These are phyloP conservation scores for Termitomyces sp. DNA, from an alignment of 768 basidiomycete genomes.

Conservation along the genomic window DNA sequence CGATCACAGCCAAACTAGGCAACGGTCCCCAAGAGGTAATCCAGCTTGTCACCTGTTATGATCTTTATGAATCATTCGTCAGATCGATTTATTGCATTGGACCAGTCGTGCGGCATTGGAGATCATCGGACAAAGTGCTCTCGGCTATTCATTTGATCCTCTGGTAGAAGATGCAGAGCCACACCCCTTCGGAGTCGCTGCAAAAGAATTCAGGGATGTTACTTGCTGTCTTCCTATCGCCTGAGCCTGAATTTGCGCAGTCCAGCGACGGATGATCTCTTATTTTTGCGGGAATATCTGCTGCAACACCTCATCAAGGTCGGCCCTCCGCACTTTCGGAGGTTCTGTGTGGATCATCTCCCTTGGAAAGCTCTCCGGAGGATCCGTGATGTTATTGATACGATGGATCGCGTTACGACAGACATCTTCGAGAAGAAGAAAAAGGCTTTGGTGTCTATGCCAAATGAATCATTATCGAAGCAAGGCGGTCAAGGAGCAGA, in stretches of 20 bases:
- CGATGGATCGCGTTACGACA: constrained; percentile 24
- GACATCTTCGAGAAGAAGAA: constrained; percentile 30
- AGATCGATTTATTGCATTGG: constrained; percentile 25
- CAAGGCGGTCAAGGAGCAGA: constrained; percentile 18
- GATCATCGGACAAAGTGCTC: constrained; percentile 24
- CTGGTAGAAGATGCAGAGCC: constrained; percentile 18
- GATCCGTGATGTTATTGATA: constrained; percentile 26
- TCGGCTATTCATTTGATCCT: constrained; percentile 26
- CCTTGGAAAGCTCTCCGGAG: constrained; percentile 20
- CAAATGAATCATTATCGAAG: constrained; percentile 16
- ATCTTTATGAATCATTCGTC: not conserved
- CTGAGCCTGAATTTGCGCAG: not conserved
- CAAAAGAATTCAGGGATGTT: constrained; percentile 18
- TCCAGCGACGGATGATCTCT: constrained; percentile 5
- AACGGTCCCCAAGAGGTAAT: constrained; percentile 12
- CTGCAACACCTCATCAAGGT: constrained; percentile 24
- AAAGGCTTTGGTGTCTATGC: constrained; percentile 18
- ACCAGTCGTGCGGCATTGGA: constrained; percentile 24
- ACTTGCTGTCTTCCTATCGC: not conserved
- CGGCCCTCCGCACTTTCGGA: constrained; percentile 26
- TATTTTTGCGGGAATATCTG: constrained; percentile 15
- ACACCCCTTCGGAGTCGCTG: constrained; percentile 22
- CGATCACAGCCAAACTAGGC: constrained; percentile 7
- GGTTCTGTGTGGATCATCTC: constrained; percentile 21
- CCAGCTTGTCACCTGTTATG: not conserved